These are phyloP conservation scores for Macrolepiota dolichaula DNA, from an alignment of 768 basidiomycete genomes.

Conservation along the genomic window DNA sequence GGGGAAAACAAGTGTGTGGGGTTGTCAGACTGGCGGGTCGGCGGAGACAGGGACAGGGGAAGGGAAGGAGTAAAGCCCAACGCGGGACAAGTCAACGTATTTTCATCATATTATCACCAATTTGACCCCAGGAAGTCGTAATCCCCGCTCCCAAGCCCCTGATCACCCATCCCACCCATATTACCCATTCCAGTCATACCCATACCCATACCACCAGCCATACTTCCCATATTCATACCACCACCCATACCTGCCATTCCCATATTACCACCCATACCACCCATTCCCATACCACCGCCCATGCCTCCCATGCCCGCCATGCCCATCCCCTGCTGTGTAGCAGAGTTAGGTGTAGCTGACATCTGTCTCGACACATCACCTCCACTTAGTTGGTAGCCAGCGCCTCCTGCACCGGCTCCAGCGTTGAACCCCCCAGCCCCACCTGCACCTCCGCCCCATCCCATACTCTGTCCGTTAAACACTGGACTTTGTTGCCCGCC, in stretches of 20 bases:
- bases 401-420: not conserved
- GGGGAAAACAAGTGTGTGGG: not conserved
- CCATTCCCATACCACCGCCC: slow-evolving; percentile 5
- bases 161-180: slow-evolving; percentile 10
- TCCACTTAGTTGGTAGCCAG: not conserved
- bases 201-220: slow-evolving; percentile 1
- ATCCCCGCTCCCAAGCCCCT: slow-evolving; percentile 7
- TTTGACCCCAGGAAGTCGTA: slow-evolving; percentile 7
- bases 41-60: not conserved
- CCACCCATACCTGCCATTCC: slow-evolving; percentile 12
- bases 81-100: not conserved
- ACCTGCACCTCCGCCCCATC: slow-evolving; percentile 1
- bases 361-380: slow-evolving; percentile 7
- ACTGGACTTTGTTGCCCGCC: slow-evolving; percentile 21
- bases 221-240: slow-evolving; percentile 2
- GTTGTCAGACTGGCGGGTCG: not conserved
- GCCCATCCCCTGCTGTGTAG: slow-evolving; percentile 2
- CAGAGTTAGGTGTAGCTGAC: slow-evolving; percentile 6
- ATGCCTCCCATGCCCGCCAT: slow-evolving; percentile 1
- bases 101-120: slow-evolving; percentile 1
- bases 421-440: not conserved
- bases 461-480: slow-evolving; percentile 9
- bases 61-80: not conserved
- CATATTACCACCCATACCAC: slow-evolving; percentile 7
- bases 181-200: slow-evolving; percentile 5